phyloP scores from a whole-genome alignment of 352 stramenopile genomes.

The Globisporangium barbulae region DNA sequence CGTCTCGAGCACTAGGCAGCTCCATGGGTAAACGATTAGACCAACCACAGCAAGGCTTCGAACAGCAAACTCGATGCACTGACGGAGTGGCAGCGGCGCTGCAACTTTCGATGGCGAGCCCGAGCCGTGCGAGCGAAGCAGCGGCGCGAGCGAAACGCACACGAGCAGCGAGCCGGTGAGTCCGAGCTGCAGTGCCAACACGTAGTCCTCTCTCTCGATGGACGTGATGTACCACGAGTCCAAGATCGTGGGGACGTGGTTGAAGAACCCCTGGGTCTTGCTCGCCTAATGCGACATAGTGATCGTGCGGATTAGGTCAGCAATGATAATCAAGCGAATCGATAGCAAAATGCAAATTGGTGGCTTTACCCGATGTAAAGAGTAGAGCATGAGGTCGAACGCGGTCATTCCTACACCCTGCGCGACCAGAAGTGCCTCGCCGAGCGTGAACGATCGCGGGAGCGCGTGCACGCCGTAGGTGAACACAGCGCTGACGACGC shows the following conservation, averaged over 20 bases:
- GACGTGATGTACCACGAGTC: slow-evolving; percentile 26
- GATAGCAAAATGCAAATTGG: neutral
- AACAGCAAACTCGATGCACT: slow-evolving; percentile 29
- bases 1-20: slow-evolving; percentile 55
- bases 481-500: slow-evolving; percentile 34
- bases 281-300: neutral
- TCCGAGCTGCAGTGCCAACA: slow-evolving; percentile 60
- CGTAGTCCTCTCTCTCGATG: slow-evolving; percentile 34
- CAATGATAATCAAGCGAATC: neutral
- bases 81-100: slow-evolving; percentile 24
- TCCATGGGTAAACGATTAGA: slow-evolving; percentile 58
- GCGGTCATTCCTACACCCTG: slow-evolving; percentile 50
- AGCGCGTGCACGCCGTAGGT: slow-evolving; percentile 38
- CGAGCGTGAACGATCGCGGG: slow-evolving; percentile 67
- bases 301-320: neutral
- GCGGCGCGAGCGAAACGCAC: slow-evolving; percentile 37
- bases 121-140: slow-evolving; percentile 41
- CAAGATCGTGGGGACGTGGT: slow-evolving; percentile 8
- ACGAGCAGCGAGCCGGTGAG: slow-evolving; percentile 48
- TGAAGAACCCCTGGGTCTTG: neutral
- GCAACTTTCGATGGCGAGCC: slow-evolving; percentile 37
- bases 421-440: slow-evolving; percentile 63
- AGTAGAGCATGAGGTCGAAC: slow-evolving; percentile 53
- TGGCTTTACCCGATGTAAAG: slow-evolving; percentile 31
- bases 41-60: slow-evolving; percentile 30